These are phyloP conservation scores for Hydrangea macrophylla DNA, from an alignment of 148 eudicot genomes.

Conservation along the genomic window DNA sequence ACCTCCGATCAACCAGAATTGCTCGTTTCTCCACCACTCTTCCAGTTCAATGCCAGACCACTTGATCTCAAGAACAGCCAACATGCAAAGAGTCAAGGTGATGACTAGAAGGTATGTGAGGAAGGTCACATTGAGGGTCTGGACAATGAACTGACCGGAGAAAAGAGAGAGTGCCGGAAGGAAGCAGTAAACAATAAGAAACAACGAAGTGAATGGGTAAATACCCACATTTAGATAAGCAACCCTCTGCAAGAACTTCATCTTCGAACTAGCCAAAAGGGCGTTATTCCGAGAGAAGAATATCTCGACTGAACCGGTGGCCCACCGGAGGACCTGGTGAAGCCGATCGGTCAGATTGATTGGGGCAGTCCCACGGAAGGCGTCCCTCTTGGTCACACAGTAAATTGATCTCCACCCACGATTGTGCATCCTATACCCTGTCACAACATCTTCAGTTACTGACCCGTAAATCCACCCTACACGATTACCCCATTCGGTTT, in stretches of 20 bases:
- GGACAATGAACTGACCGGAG: conserved; percentile 89
- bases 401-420: conserved; percentile 90
- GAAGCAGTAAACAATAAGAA: conserved; percentile 89
- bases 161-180: conserved; percentile 90
- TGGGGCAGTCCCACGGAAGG: conserved; percentile 93
- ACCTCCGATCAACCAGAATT: conserved; percentile 95
- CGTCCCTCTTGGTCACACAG: conserved; percentile 86
- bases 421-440: conserved; percentile 94
- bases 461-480: conserved; percentile 99
- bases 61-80: conserved; percentile 83
- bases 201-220: conserved; percentile 90
- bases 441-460: conserved; percentile 91
- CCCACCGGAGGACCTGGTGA: conserved; percentile 97
- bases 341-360: conserved; percentile 90
- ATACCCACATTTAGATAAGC: conserved; percentile 92
- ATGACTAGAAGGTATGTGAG: conserved; percentile 69
- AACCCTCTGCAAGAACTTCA: conserved; percentile 73
- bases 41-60: conserved; percentile 85
- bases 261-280: conserved; percentile 58
- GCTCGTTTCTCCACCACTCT: conserved; percentile 99
- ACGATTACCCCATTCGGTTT: conserved; percentile 90
- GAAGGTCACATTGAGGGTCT: conserved; percentile 65
- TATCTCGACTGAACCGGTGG: conserved; percentile 94
- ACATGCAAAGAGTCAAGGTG: conserved; percentile 63
- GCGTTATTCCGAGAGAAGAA: conserved; percentile 95